Evolutionary conservation across 352 stramenopile genomes (phyloP), one percentile per base, ranked within the genome.

Genomic region (Phytophthora litchii): DNA sequence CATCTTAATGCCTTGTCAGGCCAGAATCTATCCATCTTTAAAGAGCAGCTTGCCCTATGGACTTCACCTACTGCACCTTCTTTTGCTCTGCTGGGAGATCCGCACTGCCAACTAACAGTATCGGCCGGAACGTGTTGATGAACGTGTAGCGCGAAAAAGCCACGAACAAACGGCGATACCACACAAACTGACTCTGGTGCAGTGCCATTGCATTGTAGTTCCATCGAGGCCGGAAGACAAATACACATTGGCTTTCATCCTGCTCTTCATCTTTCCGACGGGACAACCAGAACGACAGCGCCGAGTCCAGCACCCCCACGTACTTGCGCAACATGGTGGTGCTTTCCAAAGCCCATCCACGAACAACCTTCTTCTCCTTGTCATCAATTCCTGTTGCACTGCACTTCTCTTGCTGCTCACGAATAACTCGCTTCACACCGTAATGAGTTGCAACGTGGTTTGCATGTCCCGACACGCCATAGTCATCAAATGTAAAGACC

Each of bases 121-220:
- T 69, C 21, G 80, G 67, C 23, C 46, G 55, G 60, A 96, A 95
- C 1, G 84, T 96, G 70, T 98, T 98, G 43, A 97, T 81, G 67
- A 97, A 98, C 13, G 94, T 98, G 67, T 98, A 99, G 35, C 92
- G 83, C 29, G 89, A 97, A 60, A 99, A 99, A 9, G 88, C 41
- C n/a, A 99, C 89, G 60, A 97, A 98, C 6, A 99, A 76, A n/a
- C 92, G 88, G 38, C 96, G 89, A 67, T 98, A 99, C 96, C 96
- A 99, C 23, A 99, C 94, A 65, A 98, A 99, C 72, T 99, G 96
- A 64, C 86, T 97, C 21, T 68, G 48, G 58, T 99, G 96, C 29
- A 94, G 74, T 38, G 84, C 77, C 94, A 99, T 98, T 1, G 89
- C 89, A 12, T 72, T 81, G 82, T 97, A 98, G 53, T 92, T 96